Evolutionary conservation across 768 basidiomycete species (phyloP), one percentile per base, ranked within the genome.

Genomic region (Lentinus tigrinus): DNA sequence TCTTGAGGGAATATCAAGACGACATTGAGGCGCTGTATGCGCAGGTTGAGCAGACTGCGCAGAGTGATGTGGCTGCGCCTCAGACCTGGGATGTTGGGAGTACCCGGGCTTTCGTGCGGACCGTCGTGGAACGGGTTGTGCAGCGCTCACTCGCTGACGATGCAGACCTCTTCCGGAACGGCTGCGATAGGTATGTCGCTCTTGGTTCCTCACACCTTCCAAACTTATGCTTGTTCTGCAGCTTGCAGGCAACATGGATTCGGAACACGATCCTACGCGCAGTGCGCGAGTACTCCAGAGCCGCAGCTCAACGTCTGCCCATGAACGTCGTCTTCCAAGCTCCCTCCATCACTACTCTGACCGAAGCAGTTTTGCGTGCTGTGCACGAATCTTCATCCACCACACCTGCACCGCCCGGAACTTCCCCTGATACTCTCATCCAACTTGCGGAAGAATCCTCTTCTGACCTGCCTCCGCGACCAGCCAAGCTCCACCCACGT

Each of bases 101-200:
- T 16, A 67, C 67, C 8, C 44, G 63, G 1, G 60, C 58, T 0
- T 79, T 75, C 58, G 71, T 78, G 11, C 67, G 71, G 11, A 58
- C 58, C n/a, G 71, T 73, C 5, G 71, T 81, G n/a, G 48, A 63
- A 19, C 71, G 69, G 31, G 70, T 79, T 10, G 48, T 79, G 58
- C 40, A 52, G 3, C 56, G 57, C 2, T 37, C 55, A 0, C 47
- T 75, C n/a, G 47, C 56, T 5, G 77, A 78, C 55, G 63, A 69
- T 6, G 75, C 71, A 19, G 74, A 77, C 44, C 58, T 79, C 24
- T 77, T 78, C 57, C 69, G 75, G 42, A 57, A 69, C 36, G 78
- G 78, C 3, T 75, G 75, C 44, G 75, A 78, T 54, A 77, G 75
- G 75, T 77, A 49, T 17, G n/a, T n/a, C n/a, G n/a, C n/a, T n/a